These are phyloP conservation scores for Ceriops decandra DNA, from an alignment of 345 rosid genomes.

Conservation along the genomic window DNA sequence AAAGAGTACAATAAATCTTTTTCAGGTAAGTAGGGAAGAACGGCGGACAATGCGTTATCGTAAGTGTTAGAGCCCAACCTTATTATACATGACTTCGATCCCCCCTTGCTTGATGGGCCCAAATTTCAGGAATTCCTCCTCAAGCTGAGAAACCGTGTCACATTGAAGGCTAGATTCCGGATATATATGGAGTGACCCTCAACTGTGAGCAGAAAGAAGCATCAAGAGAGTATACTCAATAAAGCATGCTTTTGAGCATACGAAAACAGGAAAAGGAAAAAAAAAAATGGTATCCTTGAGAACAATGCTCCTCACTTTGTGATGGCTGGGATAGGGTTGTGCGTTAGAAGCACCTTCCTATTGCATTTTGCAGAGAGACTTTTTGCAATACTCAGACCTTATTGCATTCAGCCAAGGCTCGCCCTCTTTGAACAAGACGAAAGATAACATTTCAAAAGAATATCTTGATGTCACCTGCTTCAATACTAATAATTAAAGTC, in stretches of 20 bases:
- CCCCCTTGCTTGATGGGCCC: conserved; percentile 30
- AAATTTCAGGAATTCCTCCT: conserved; percentile 22
- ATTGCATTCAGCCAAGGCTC: too few species aligned
- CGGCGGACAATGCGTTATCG: not conserved
- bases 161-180: conserved; percentile 20
- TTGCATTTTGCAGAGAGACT: too few species aligned
- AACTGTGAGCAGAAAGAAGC: conserved; percentile 13
- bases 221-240: not conserved
- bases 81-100: conserved; percentile 24
- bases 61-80: conserved; percentile 15
- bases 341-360: too few species aligned
- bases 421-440: too few species aligned
- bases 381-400: too few species aligned
- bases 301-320: not conserved
- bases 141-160: conserved; percentile 20
- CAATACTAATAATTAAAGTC: not conserved
- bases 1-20: not conserved
- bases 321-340: too few species aligned
- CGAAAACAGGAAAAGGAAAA: not conserved
- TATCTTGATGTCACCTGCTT: not conserved
- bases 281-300: not conserved
- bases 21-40: not conserved
- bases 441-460: not conserved
- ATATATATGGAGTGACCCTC: conserved; percentile 29
- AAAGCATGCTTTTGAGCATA: not conserved